Evolutionary conservation across 1,284 basidiomycete species (phyloP).

Genomic region (Cryptococcus sp.): DNA sequence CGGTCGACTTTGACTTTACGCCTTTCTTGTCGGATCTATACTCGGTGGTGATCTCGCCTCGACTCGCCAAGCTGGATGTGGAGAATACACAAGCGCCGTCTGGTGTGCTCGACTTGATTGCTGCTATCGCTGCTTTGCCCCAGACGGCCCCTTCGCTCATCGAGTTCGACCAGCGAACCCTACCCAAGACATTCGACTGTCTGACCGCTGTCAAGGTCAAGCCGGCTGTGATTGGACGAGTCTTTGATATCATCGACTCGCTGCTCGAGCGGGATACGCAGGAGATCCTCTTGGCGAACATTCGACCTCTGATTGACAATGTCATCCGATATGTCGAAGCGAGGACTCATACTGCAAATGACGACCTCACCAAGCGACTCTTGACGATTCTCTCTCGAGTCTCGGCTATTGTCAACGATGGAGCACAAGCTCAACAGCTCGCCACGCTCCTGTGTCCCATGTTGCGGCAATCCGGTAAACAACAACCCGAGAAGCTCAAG

Average conservation of each 20-base stretch:
- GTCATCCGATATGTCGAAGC: constrained; percentile 66
- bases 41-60: constrained; percentile 70
- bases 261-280: constrained; percentile 53
- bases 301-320: constrained; percentile 68
- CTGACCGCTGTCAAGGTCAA: constrained; percentile 81
- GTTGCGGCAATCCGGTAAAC: constrained; percentile 67
- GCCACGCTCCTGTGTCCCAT: constrained; percentile 73
- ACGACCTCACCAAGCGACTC: constrained; percentile 74
- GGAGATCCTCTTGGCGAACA: constrained; percentile 64
- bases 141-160: constrained; percentile 62
- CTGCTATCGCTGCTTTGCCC: constrained; percentile 63
- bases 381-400: constrained; percentile 75
- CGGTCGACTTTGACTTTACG: constrained; percentile 66
- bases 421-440: constrained; percentile 67
- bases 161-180: constrained; percentile 60
- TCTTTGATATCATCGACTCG: constrained; percentile 82
- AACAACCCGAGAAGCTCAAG: constrained; percentile 83
- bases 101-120: constrained; percentile 79
- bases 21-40: constrained; percentile 68
- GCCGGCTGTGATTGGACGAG: constrained; percentile 67
- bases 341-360: constrained; percentile 51
- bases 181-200: constrained; percentile 76
- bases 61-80: constrained; percentile 64
- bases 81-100: constrained; percentile 94
- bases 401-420: constrained; percentile 66